These are phyloP conservation scores for Coemansia sp. DNA, from an alignment of 192 early-diverging fungal genomes.

Conservation along the genomic window DNA sequence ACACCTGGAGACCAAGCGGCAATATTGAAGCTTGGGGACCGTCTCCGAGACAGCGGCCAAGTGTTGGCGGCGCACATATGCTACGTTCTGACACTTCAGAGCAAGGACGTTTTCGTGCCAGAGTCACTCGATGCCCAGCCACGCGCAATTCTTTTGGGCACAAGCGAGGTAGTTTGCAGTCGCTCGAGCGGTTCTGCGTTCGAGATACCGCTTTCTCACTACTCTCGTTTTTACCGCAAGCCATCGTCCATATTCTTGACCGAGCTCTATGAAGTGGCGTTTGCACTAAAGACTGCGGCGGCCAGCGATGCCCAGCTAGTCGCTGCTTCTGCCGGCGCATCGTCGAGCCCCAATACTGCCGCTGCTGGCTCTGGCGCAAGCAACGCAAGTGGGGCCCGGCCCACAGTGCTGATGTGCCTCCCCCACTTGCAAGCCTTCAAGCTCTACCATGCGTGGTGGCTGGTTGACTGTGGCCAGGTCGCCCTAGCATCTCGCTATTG, in stretches of 20 bases:
- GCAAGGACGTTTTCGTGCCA: constrained; percentile 54
- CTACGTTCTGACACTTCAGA: constrained; percentile 64
- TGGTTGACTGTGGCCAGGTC: constrained; percentile 76
- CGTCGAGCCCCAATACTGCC: background rate
- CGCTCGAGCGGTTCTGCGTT: constrained; percentile 7
- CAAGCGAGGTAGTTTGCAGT: constrained; percentile 37
- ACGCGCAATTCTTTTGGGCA: constrained; percentile 70
- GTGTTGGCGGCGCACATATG: constrained; percentile 76
- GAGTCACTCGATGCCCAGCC: constrained; percentile 65
- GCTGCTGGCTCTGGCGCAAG: background rate
- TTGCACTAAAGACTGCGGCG: constrained; percentile 52
- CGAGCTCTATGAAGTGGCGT: constrained; percentile 81
- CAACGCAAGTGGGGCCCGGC: background rate
- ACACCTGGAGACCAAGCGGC: constrained; percentile 68
- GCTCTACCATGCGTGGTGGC: constrained; percentile 73
- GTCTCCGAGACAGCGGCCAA: constrained; percentile 57
- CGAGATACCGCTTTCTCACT: constrained; percentile 14
- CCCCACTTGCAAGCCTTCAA: constrained; percentile 93
- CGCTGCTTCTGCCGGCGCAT: background rate
- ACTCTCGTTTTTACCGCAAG: constrained; percentile 57
- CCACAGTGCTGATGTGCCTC: constrained; percentile 47
- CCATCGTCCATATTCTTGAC: constrained; percentile 66
- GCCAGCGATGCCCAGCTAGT: constrained; percentile 34
- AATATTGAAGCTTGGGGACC: constrained; percentile 78
- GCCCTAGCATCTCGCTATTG: constrained; percentile 75